phyloP scores from a whole-genome alignment of 805 yeast species.

The Clavispora santaluciae region DNA sequence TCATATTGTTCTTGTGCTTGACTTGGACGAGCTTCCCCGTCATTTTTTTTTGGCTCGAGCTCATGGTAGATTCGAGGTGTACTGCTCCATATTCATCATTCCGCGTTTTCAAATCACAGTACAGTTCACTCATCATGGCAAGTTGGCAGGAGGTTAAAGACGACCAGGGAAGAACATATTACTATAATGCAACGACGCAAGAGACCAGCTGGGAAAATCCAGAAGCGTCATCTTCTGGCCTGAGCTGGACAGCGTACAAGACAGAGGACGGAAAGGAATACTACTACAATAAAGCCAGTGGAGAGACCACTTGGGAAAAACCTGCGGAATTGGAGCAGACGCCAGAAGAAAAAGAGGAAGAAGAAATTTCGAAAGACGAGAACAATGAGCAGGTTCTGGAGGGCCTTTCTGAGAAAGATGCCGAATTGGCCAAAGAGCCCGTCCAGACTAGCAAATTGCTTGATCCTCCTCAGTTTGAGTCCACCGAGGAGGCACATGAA shows the following conservation, averaged over 20 bases:
- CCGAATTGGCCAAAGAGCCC: constrained; percentile 19
- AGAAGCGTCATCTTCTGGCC: constrained; percentile 25
- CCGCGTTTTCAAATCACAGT: not conserved
- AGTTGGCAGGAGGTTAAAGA: constrained; percentile 64
- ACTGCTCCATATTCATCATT: not conserved
- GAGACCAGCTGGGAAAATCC: constrained; percentile 85
- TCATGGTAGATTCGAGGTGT: too few relatives aligned
- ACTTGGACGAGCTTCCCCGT: too few relatives aligned
- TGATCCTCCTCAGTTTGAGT: constrained; percentile 16
- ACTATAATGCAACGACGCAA: constrained; percentile 59
- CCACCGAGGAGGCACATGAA: constrained; percentile 35
- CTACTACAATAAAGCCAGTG: constrained; percentile 61
- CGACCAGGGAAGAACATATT: constrained; percentile 65
- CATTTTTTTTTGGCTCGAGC: too few relatives aligned
- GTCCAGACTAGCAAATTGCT: constrained; percentile 20
- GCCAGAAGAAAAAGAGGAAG: constrained; percentile 10
- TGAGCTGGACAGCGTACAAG: constrained; percentile 38
- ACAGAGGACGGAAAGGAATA: constrained; percentile 58
- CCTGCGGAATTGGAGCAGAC: constrained; percentile 46
- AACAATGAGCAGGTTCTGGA: constrained; percentile 2
- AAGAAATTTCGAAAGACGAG: not conserved
- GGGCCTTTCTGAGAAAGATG: constrained; percentile 14
- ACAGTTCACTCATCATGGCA: constrained; percentile 9
- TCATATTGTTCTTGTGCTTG: too few relatives aligned
- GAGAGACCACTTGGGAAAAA: constrained; percentile 76